Evolutionary conservation across 2,329 filamentous ascomycete genomes (phyloP), one percentile per base, ranked within the genome.

Genomic region (Sporothrix brasiliensis): DNA sequence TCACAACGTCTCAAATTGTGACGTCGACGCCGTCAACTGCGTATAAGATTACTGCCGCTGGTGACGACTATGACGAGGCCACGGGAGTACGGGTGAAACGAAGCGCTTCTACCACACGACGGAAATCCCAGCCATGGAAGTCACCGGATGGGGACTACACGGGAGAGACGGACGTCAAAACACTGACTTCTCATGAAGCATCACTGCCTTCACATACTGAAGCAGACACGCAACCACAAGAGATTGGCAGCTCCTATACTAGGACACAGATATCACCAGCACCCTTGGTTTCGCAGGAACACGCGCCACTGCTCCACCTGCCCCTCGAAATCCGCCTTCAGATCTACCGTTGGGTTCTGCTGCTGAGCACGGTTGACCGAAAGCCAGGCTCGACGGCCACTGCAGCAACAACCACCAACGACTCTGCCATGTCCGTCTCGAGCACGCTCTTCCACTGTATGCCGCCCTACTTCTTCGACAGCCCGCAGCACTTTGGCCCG

Each of bases 301-400:
- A 21, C 11, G 67, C 44, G 4, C 53, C 75, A 14, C 75, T 83
- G 68, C 75, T 83, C 61, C 74, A 77, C 41, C 75, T 84, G 5
- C 82, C 83, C 0, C 74, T 79, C 16, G 84, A 86, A 73, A 78
- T 85, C 65, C 80, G 84, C 16, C 79, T 83, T 14, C 78, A 82
- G 69, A 82, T 86, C 47, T 86, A 85, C 74, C 72, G 75, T 68
- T 81, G 80, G 78, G 73, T 84, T 14, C 77, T 77, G 77, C 75
- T 79, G 21, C 52, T 68, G 6, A 50, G 39, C 24, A 79, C 39
- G 13, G 13, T 58, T 30, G 54, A 47, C 49, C 82, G 80, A 1
- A 44, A 41, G 24, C 39, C 65, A 19, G 63, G 27, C 27, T 27
- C 49, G 19, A 30, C 52, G 11, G 11, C 24, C 52, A 30, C 4